phyloP scores from a whole-genome alignment of 2,329 filamentous ascomycete genomes.

The Claviceps cyperi region DNA sequence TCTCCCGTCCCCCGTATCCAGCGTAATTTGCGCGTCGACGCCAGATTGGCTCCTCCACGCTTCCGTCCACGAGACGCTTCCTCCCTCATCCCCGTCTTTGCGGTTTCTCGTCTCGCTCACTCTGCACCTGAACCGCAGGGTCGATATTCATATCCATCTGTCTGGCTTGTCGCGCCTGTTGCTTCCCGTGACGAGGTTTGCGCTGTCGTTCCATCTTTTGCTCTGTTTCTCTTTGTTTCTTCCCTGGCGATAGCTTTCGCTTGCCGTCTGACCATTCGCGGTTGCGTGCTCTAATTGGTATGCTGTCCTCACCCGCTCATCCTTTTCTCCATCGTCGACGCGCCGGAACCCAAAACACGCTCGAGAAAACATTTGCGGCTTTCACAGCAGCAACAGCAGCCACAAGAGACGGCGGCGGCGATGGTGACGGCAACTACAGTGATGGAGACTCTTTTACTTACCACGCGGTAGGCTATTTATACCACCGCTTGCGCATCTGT shows the following conservation, averaged over 20 bases:
- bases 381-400: not conserved
- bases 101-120: slow-evolving; percentile 2
- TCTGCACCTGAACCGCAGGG: slow-evolving; percentile 7
- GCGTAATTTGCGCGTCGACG: not conserved
- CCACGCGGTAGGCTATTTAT: not conserved
- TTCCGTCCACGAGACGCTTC: slow-evolving; percentile 1
- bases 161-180: slow-evolving; percentile 3
- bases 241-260: not conserved
- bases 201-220: slow-evolving; percentile 1
- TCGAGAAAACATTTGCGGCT: not conserved
- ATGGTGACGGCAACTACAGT: not conserved
- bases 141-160: slow-evolving; percentile 4
- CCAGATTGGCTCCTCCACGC: not conserved
- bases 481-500: not conserved
- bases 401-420: not conserved
- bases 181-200: slow-evolving; percentile 2
- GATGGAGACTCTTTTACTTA: not conserved
- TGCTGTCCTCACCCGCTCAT: not conserved
- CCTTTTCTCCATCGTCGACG: not conserved
- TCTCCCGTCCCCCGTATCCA: not conserved
- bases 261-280: not conserved
- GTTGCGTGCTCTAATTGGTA: not conserved
- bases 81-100: slow-evolving; percentile 5
- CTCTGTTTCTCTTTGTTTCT: not conserved
- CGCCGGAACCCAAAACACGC: not conserved